Percentiles rank a stretch among this genome's conserved stretches.
Conservation (phyloP, 192 early-diverging fungal genomes). For the Mortierella antarctica region DNA sequence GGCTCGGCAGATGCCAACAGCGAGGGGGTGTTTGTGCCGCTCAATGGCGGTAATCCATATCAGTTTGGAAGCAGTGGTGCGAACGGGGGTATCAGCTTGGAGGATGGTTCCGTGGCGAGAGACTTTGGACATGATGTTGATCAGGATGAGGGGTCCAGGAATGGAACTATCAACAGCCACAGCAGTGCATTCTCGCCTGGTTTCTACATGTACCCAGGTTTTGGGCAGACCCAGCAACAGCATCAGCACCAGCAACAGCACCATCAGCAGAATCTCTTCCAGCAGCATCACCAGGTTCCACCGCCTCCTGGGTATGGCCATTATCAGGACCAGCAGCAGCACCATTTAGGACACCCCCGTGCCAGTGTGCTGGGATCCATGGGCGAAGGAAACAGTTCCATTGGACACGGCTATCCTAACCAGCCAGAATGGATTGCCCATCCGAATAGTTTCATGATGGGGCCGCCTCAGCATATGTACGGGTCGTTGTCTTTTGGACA, state of each 20-base stretch:
- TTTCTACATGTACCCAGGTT: constrained; percentile 38
- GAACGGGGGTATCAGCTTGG: neutral
- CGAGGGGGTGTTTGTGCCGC: constrained; percentile 3
- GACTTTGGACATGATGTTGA: constrained; percentile 1
- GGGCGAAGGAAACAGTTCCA: neutral
- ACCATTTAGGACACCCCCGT: neutral
- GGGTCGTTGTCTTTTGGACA: constrained; percentile 9
- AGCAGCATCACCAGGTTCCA: constrained; percentile 10
- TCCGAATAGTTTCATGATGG: constrained; percentile 30
- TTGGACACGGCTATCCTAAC: constrained; percentile 25
- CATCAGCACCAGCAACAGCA: constrained; percentile 8
- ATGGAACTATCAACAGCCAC: too few species aligned
- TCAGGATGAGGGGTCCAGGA: neutral
- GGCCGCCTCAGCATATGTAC: constrained; percentile 31
- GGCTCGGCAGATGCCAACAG: neutral
- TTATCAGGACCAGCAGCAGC: constrained; percentile 26
- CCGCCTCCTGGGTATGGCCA: constrained; percentile 18
- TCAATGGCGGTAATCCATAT: constrained; percentile 4
- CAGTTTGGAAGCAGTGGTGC: constrained; percentile 10
- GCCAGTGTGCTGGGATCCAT: neutral
- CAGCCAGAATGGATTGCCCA: constrained; percentile 47
- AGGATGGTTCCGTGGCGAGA: neutral
- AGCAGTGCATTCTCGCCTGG: constrained; percentile 16
- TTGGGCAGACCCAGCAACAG: constrained; percentile 11
- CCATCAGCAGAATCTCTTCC: neutral